Conservation (phyloP, 345 rosid genomes). For the Heritiera littoralis region DNA sequence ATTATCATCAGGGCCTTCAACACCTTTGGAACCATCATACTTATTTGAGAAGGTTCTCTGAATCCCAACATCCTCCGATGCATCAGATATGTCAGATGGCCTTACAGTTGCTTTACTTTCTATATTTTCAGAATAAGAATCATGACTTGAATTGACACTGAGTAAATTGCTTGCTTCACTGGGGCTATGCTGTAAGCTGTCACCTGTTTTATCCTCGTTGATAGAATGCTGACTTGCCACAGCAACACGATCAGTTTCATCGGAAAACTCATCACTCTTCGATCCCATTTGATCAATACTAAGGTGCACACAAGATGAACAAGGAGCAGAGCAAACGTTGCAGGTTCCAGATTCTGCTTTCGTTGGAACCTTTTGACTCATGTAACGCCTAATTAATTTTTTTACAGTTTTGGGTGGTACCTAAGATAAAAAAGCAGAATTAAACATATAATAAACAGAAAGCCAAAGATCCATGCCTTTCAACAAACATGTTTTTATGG, state of each 20-base stretch:
- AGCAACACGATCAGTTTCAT: conserved; percentile 58
- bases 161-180: conserved; percentile 65
- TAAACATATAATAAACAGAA: conserved; percentile 13
- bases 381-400: conserved; percentile 41
- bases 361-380: conserved; percentile 45
- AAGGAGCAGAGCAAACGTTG: conserved; percentile 76
- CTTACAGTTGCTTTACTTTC: conserved; percentile 57
- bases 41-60: conserved; percentile 37
- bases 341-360: conserved; percentile 75
- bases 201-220: conserved; percentile 43
- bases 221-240: conserved; percentile 61
- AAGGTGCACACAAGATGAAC: conserved; percentile 83
- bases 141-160: conserved; percentile 52
- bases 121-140: conserved; percentile 58
- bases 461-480: background rate
- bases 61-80: conserved; percentile 41
- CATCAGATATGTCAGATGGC: conserved; percentile 43
- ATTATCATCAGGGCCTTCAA: conserved; percentile 64
- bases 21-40: conserved; percentile 38
- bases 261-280: conserved; percentile 59
- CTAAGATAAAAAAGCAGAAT: conserved; percentile 30
- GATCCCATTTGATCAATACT: conserved; percentile 48
- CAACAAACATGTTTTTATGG: background rate
- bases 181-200: conserved; percentile 40
- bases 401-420: conserved; percentile 38